These are phyloP conservation scores for Kazachstania martiniae DNA, from an alignment of 805 yeast genomes.

Conservation along the genomic window DNA sequence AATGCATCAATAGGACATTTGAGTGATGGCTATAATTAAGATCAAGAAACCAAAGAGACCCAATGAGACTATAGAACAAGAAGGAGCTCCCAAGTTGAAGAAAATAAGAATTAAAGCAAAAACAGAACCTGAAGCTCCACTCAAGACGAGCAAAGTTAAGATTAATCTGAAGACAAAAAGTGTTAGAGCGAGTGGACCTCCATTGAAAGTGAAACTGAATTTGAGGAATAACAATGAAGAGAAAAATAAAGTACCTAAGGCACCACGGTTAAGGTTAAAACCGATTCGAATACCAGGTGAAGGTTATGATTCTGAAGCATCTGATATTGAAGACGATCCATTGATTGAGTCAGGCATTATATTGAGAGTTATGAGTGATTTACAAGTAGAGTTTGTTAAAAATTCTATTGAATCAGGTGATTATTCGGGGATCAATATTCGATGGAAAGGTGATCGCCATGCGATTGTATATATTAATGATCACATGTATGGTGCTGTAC, in stretches of 20 bases:
- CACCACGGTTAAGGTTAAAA: conserved; percentile 41
- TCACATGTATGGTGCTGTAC: conserved; percentile 64
- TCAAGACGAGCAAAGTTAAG: no score
- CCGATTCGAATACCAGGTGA: conserved; percentile 75
- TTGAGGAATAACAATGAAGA: conserved; percentile 22
- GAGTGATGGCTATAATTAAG: conserved; percentile 19
- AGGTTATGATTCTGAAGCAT: conserved; percentile 95
- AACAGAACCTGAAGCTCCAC: conserved; percentile 6
- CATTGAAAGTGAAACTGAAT: conserved; percentile 16
- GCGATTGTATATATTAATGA: conserved; percentile 70
- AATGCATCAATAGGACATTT: no score
- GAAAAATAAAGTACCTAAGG: conserved; percentile 19
- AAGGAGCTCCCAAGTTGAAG: conserved; percentile 14
- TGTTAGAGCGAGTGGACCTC: neutral
- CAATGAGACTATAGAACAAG: conserved; percentile 1
- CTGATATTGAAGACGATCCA: conserved; percentile 93
- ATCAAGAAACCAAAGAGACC: conserved; percentile 20
- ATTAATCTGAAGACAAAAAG: conserved; percentile 14
- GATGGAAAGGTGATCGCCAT: conserved; percentile 73
- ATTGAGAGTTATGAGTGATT: conserved; percentile 53
- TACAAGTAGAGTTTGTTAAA: conserved; percentile 50
- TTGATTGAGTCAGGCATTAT: conserved; percentile 78
- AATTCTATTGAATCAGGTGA: conserved; percentile 73
- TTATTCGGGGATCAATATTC: conserved; percentile 56
- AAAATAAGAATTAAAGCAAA: conserved; percentile 16